Base-by-base conservation (phyloP, 1,284 basidiomycete species). In the Papiliotrema flavescens region DNA sequence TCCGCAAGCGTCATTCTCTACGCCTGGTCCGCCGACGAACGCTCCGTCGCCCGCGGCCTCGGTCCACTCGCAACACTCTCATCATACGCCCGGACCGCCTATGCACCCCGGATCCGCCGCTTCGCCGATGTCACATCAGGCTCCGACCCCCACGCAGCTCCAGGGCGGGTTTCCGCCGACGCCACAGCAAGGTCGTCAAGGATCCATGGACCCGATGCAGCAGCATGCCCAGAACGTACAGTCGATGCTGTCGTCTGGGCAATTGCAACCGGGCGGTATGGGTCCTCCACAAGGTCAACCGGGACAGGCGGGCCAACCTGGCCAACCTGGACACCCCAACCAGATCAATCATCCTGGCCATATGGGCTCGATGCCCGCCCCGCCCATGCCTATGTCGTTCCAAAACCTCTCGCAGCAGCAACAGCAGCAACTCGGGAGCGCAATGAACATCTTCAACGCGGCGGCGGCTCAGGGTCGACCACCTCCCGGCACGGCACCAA, bases 11-110 rank as follows among this genome's bases (percentile, higher is more conserved):
- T 26, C n/a, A 51, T 58, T 53, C 34, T 17, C 14, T 59, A 40
- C 24, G 47, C 50, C 13, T 45, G 53, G 40, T 5, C 56, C 55
- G 15, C 56, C 52, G 17, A 24, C 45, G 28, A 44, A 22, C 11
- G 58, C 55, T 8, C 63, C 68, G 2, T 69, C 68, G 2, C 67
- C 70, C 1, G 59, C 67, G 2, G 47, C 47, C n/a, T 53, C 51
- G 8, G 37, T 52, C 7, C 60, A 48, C 7, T 71, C 69, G 1
- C 64, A 63, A 26, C 65, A 65, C 51, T 65, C 67, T 23, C 70
- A 62, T 35, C 71, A 59, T 44, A 61, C 56, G 32, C 60, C 55
- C 28, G 52, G 52, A 20, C 9, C 49, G 42, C 4, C 42, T 43
- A 35, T 44, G 42, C 49, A 8, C 11, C 24, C 34, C 13, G 43